These are phyloP conservation scores for Diutina ranongensis DNA, from an alignment of 1,139 yeast genomes.

Conservation along the genomic window DNA sequence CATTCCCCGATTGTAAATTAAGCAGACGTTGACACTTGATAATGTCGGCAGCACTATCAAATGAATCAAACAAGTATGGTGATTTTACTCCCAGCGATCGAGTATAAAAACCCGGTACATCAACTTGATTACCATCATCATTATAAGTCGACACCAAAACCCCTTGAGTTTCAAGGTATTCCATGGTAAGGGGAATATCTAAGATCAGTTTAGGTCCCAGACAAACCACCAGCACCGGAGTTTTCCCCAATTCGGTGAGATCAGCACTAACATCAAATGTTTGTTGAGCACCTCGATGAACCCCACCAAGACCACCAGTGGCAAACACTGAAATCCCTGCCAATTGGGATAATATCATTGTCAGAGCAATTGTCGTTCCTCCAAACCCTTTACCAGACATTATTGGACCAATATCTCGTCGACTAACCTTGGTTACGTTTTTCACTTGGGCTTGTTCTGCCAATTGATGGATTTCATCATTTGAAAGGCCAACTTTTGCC, in stretches of 20 bases:
- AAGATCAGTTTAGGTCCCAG: constrained; percentile 85
- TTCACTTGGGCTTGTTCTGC: constrained; percentile 22
- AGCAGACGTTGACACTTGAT: constrained; percentile 43
- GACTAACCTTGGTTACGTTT: constrained; percentile 50
- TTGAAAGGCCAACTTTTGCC: constrained; percentile 56
- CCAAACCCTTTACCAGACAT: constrained; percentile 58
- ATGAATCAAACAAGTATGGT: constrained; percentile 48
- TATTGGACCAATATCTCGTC: constrained; percentile 71
- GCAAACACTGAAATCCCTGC: constrained; percentile 83
- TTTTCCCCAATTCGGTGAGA: constrained; percentile 69
- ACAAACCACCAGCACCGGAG: constrained; percentile 82
- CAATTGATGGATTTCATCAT: constrained; percentile 35
- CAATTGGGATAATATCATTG: constrained; percentile 67
- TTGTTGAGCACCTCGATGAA: constrained; percentile 64
- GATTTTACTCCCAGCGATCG: constrained; percentile 65
- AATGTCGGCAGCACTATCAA: constrained; percentile 50
- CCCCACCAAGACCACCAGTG: constrained; percentile 93
- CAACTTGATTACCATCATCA: constrained; percentile 19
- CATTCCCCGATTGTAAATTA: constrained; percentile 51
- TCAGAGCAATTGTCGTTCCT: constrained; percentile 85
- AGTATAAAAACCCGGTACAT: constrained; percentile 77
- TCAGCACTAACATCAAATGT: constrained; percentile 85
- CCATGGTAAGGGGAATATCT: constrained; percentile 74
- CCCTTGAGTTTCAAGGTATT: constrained; percentile 83
- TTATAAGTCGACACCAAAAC: constrained; percentile 45